Percentiles rank a stretch among this genome's conserved stretches.
Conservation (phyloP, 805 yeast species). For the Wickerhamiella occidentalis region DNA sequence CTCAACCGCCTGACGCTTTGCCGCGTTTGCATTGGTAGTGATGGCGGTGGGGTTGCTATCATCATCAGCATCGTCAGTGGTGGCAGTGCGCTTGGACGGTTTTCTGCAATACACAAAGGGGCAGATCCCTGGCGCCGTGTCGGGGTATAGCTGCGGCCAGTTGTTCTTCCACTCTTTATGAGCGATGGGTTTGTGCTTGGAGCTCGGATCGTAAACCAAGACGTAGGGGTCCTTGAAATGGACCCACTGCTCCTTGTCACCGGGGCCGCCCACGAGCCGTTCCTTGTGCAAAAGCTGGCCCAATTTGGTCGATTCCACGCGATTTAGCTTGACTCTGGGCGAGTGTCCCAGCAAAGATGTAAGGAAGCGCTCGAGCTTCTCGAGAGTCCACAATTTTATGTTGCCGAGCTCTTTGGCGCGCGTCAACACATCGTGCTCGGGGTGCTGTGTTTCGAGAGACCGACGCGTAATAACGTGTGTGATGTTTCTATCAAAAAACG, state of each 20-base stretch:
- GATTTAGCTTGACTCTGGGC: constrained; percentile 2
- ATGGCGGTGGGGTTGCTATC: neutral
- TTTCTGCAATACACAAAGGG: constrained; percentile 46
- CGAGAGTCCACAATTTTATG: constrained; percentile 78
- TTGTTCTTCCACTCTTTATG: constrained; percentile 65
- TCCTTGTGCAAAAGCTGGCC: constrained; percentile 69
- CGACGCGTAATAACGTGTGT: constrained; percentile 74
- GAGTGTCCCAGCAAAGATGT: constrained; percentile 23
- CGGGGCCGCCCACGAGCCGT: constrained; percentile 61
- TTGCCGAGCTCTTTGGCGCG: constrained; percentile 43
- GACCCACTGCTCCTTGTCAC: constrained; percentile 77
- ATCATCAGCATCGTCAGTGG: neutral
- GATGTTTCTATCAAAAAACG: constrained; percentile 45
- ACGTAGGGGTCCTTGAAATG: constrained; percentile 67
- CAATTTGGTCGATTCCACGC: constrained; percentile 23
- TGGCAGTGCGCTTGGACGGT: constrained; percentile 7
- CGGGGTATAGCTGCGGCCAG: constrained; percentile 50
- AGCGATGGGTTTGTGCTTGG: constrained; percentile 67
- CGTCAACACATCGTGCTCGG: constrained; percentile 47
- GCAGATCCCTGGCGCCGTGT: constrained; percentile 58
- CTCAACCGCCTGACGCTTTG: neutral
- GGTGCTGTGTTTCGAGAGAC: constrained; percentile 34
- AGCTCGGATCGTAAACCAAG: constrained; percentile 69
- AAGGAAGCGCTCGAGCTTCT: constrained; percentile 71
- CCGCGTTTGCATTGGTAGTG: no score